Base-by-base conservation (phyloP, 305 asterid genomes). In the Salvia sclarea region DNA sequence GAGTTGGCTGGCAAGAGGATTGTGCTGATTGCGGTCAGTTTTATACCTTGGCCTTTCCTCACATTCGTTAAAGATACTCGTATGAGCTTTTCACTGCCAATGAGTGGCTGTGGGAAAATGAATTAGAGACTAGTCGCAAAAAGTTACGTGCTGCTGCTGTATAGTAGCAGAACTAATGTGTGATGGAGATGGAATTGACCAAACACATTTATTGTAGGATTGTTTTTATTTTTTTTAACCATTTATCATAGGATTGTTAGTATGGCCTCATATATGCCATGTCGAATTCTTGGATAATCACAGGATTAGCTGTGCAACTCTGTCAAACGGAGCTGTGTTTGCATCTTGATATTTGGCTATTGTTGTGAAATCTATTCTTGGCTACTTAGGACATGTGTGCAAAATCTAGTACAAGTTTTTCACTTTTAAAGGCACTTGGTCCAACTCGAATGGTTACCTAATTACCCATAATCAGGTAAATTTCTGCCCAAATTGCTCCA, bases 1-100 rank as follows among this genome's bases (percentile, higher is more conserved):
- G 69, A 58, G 45, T 54, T 18, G 44, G 61, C 57, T 28, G 12
- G 22, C 64, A 18, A 63, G 66, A 52, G 43, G 64, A 53, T 43
- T 17, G 61, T 25, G 64, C 57, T 59, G 72, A 65, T 48, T 31
- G 49, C 56, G 50, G 16, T 40, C 49, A 22, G 44, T 12, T 49
- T 63, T 35, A 41, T 16, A 52, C 47, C 41, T 54, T 17, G 8
- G 24, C 54, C 49, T 55, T 7, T 9, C 22, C 8, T 25, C 41
- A 16, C 25, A 16, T 55, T 56, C 14, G 37, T 35, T 33, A 43
- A 74, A 61, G 40, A 20, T 22, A 61, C 22, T 31, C 37, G 2
- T 11, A 43, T 25, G 45, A 53, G 63, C 43, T 18, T 58, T 48
- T 21, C 38, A 13, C 60, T 68, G 47, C 44, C 58, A 37, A 37